Evolutionary conservation across 2,329 filamentous ascomycete genomes (phyloP), one percentile per base, ranked within the genome.

Genomic region (Dactylellina leptospora): DNA sequence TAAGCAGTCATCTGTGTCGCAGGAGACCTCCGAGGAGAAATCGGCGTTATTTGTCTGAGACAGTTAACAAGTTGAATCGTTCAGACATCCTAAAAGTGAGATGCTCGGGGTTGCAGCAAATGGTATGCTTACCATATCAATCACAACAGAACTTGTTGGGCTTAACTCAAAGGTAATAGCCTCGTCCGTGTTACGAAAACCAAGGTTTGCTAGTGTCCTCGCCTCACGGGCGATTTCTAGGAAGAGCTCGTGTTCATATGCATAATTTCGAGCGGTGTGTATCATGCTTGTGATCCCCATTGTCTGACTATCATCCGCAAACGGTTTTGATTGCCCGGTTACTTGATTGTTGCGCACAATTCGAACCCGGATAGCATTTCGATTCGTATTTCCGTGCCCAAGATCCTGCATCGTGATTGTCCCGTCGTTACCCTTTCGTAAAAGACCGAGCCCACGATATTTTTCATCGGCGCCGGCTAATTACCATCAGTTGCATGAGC

Each of bases 181-280:
- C 23, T 85, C 81, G 11, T 84, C 86, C 33, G 86, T 84, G 11
- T 88, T 85, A 23, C 84, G 85, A 10, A 97, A 88, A 8, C 88
- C 86, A 71, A 90, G 88, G 9, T 88, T 87, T 2, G 88, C 84
- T 20, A 96, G 82, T 0, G 84, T 84, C 13, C 92, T 88, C 0
- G 90, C 88, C 80, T 99, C 95, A 16, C 91, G 85, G 56, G 89
- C 88, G 70, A 97, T 83, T 80, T 99, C 95, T 76, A 96, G 88
- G 85, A 92, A 97, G 1, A 99, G 82, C 78, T 99, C 95, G 77
- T 93, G 88, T 25, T 90, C 87, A 76, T 91, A 92, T 18, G 93
- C 84, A 53, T 90, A 91, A 79, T 95, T 90, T 63, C 91, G 85
- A 1, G 91, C 90, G 76, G 90, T 86, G 16, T 88, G 85, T 28